Base-by-base conservation (phyloP, 805 yeast genomes). In the Candida ascalaphidarum region DNA sequence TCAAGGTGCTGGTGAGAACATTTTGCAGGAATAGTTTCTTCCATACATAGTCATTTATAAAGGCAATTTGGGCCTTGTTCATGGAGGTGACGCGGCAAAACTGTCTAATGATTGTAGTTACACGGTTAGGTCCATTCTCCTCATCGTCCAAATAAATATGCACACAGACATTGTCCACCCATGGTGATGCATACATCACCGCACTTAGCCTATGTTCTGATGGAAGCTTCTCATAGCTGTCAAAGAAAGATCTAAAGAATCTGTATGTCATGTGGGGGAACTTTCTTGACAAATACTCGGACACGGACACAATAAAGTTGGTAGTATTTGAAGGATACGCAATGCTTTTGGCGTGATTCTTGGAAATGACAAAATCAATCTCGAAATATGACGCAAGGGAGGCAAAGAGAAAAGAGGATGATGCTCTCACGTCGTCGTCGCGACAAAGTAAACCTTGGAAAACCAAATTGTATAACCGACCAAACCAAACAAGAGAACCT, bases 321-420 rank as follows among this genome's bases (percentile, higher is more conserved):
- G 75, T 66, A 25, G 75, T 69, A 39, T 80, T 80, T 21, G 71
- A 65, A 2, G 94, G 94, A 40, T 81, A 76, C 11, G 76, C 70
- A 13, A 78, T 67, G 17, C 71, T 80, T 6, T 68, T 67, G 1
- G 81, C 68, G 24, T 67, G 67, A 11, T 64, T 68, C 14, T 74
- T 57, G 3, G 66, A 63, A 17, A 72, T 62, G 0, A 82, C 88
- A 37, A 75, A 65, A 23, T 74, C 71, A 19, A 83, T 47, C 10
- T 69, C 62, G 48, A 77, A 80, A 13, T 76, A 65, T 2, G 62
- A 55, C n/a, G 77, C 72, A 18, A 81, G 54, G 0, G 81, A 70
- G 2, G 80, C 71, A 35, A 82, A 56, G 6, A 85, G 55, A 20
- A 69, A 61, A 35, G 77, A 79, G 0, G 92, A 73, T 6, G 82